A percentile compares a stretch with the other conserved stretches of the same genome.
These are phyloP conservation scores for Phaeophleospora eucalypticola DNA, from an alignment of 2,329 filamentous ascomycete species.

Conservation along the genomic window DNA sequence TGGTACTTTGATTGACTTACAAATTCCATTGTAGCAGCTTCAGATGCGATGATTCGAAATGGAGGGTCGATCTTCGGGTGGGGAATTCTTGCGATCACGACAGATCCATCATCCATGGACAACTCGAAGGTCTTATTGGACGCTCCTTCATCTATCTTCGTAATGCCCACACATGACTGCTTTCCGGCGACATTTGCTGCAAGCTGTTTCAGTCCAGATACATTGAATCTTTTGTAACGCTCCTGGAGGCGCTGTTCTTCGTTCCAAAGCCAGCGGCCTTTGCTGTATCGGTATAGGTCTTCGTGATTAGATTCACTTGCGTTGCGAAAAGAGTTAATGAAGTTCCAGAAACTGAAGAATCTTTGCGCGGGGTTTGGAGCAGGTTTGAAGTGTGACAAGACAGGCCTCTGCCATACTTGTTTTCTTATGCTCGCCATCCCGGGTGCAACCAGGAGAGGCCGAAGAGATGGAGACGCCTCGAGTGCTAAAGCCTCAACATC, in stretches of 20 bases:
- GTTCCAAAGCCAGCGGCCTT: slow-evolving; percentile 11
- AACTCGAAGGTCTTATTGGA: slow-evolving; percentile 31
- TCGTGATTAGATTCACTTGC: background rate
- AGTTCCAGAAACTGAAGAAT: background rate
- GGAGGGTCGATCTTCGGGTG: slow-evolving; percentile 28
- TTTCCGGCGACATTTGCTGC: slow-evolving; percentile 6
- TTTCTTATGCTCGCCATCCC: no score
- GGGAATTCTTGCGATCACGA: slow-evolving; percentile 18
- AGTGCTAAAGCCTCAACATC: no score
- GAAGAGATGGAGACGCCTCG: no score
- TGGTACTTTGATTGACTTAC: no score
- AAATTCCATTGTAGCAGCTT: slow-evolving; percentile 16
- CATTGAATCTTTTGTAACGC: slow-evolving; percentile 12
- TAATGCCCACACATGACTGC: slow-evolving; percentile 6
- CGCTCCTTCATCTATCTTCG: slow-evolving; percentile 28
- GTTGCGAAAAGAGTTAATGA: background rate
- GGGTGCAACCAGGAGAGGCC: no score
- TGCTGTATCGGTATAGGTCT: slow-evolving; percentile 9
- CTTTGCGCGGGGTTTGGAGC: background rate
- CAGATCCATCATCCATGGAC: slow-evolving; percentile 24
- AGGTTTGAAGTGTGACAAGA: no score
- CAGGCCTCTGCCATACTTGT: no score
- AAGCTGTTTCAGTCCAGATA: slow-evolving; percentile 7
- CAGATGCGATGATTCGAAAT: slow-evolving; percentile 6
- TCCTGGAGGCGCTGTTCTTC: slow-evolving; percentile 6